Conservation (phyloP, 2,329 filamentous ascomycete species). For the Emmonsiellopsis sp. region DNA sequence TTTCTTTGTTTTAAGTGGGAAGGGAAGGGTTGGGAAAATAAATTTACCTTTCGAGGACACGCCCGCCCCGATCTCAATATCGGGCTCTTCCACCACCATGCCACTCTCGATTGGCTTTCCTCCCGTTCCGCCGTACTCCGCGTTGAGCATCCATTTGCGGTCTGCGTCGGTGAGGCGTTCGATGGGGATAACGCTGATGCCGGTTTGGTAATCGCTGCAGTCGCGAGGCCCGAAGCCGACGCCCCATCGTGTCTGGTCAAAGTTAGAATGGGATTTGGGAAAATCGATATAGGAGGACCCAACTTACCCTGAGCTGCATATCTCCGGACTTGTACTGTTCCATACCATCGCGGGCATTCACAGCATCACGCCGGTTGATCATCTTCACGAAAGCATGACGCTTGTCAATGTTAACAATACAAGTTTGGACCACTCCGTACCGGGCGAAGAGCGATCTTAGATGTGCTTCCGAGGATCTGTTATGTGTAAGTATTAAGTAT, state of each 20-base stretch:
- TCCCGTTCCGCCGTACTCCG: conserved; percentile 86
- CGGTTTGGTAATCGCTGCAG: conserved; percentile 90
- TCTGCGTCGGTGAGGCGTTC: conserved; percentile 89
- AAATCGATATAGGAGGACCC: neutral
- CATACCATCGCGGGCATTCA: conserved; percentile 77
- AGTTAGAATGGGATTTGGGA: conserved; percentile 17
- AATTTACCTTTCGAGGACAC: conserved; percentile 77
- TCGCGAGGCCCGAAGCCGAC: conserved; percentile 95
- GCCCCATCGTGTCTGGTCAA: conserved; percentile 76
- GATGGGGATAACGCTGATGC: conserved; percentile 89
- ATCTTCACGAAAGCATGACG: conserved; percentile 99
- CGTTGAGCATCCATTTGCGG: conserved; percentile 92
- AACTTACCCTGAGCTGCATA: conserved; percentile 60
- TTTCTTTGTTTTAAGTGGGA: neutral
- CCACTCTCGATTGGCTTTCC: conserved; percentile 71
- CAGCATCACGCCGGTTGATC: conserved; percentile 78
- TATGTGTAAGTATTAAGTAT: conserved; percentile 12
- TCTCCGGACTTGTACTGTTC: conserved; percentile 66
- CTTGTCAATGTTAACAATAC: conserved; percentile 97
- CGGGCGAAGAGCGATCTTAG: conserved; percentile 70
- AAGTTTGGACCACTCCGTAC: conserved; percentile 86
- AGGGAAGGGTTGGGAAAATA: neutral
- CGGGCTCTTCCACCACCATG: conserved; percentile 89
- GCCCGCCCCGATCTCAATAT: conserved; percentile 96
- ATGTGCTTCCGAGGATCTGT: conserved; percentile 67